phyloP scores from a whole-genome alignment of 2,329 filamentous ascomycete species.

The Trichoderma breve region DNA sequence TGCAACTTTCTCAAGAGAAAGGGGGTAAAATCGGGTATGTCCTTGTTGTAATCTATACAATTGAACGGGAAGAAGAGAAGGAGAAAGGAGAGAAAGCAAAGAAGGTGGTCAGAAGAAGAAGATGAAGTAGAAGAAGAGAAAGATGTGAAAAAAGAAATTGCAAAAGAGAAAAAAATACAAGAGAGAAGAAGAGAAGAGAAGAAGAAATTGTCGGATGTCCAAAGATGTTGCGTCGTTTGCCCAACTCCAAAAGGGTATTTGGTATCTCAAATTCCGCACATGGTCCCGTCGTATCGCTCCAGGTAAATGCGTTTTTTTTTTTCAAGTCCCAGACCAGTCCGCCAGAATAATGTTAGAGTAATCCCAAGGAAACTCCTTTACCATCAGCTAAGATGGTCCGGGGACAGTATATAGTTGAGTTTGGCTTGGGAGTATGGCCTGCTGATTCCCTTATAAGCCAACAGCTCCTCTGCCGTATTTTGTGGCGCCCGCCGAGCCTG shows the following conservation, averaged over 20 bases:
- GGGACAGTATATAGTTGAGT: background rate
- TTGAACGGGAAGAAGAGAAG: slow-evolving; percentile 4
- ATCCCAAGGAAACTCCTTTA: background rate
- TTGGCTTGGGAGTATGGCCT: background rate
- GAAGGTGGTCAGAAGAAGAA: too few species aligned
- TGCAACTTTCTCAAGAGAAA: background rate
- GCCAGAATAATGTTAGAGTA: background rate
- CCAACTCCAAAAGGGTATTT: slow-evolving; percentile 16
- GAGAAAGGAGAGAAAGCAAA: background rate
- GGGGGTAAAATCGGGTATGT: background rate
- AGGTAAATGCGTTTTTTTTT: slow-evolving; percentile 1
- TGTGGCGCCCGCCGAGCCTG: background rate
- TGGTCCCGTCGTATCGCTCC: background rate
- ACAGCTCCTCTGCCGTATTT: background rate
- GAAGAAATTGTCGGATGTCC: background rate
- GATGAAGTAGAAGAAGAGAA: too few species aligned
- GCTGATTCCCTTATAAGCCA: background rate
- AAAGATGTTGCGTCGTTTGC: slow-evolving; percentile 5
- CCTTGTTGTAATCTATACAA: slow-evolving; percentile 21
- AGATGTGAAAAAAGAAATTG: too few species aligned
- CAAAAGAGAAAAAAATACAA: background rate
- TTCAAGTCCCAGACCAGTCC: background rate
- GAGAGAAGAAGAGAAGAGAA: background rate
- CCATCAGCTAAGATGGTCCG: background rate
- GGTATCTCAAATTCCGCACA: slow-evolving; percentile 11